Conservation (phyloP, 2,329 filamentous ascomycete genomes). For the Teratosphaeria gauchensis region DNA sequence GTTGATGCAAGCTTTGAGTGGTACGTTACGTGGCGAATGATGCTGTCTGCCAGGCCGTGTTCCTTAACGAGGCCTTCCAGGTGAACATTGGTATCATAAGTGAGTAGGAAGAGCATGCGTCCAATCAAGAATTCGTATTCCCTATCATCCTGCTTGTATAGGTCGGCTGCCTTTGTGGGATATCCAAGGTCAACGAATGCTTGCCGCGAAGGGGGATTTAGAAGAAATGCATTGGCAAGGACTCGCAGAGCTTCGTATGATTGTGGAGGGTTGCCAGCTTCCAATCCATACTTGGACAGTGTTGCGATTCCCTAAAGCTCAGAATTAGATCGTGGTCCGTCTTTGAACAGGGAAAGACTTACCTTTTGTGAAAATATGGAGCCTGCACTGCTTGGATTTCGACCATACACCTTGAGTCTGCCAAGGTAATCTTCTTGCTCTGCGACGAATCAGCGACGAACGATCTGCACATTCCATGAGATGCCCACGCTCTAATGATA, state of each 20-base stretch:
- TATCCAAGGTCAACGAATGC: slow-evolving; percentile 62
- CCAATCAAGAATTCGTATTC: slow-evolving; percentile 82
- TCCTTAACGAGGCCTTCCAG: slow-evolving; percentile 56
- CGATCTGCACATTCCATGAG: background rate
- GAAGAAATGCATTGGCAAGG: slow-evolving; percentile 72
- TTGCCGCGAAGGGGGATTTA: slow-evolving; percentile 59
- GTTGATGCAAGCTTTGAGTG: slow-evolving; percentile 44
- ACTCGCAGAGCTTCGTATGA: slow-evolving; percentile 71
- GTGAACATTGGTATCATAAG: slow-evolving; percentile 64
- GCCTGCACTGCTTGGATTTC: slow-evolving; percentile 60
- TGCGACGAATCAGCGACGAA: slow-evolving; percentile 26
- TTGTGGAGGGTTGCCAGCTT: slow-evolving; percentile 44
- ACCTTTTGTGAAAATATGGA: slow-evolving; percentile 78
- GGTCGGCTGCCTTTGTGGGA: slow-evolving; percentile 57
- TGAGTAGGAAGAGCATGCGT: slow-evolving; percentile 70
- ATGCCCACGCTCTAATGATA: slow-evolving; percentile 18
- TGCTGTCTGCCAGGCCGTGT: slow-evolving; percentile 55
- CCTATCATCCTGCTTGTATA: slow-evolving; percentile 58
- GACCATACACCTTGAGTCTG: slow-evolving; percentile 68
- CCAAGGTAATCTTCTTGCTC: slow-evolving; percentile 51
- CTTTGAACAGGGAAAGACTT: slow-evolving; percentile 18
- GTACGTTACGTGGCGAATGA: slow-evolving; percentile 56
- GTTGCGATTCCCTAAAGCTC: slow-evolving; percentile 60
- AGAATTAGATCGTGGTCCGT: background rate
- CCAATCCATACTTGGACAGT: slow-evolving; percentile 63